Percentiles rank a stretch among this genome's conserved stretches.
Evolutionary conservation across 257 asterid species (phyloP).

Genomic region (Echites panduratus): DNA sequence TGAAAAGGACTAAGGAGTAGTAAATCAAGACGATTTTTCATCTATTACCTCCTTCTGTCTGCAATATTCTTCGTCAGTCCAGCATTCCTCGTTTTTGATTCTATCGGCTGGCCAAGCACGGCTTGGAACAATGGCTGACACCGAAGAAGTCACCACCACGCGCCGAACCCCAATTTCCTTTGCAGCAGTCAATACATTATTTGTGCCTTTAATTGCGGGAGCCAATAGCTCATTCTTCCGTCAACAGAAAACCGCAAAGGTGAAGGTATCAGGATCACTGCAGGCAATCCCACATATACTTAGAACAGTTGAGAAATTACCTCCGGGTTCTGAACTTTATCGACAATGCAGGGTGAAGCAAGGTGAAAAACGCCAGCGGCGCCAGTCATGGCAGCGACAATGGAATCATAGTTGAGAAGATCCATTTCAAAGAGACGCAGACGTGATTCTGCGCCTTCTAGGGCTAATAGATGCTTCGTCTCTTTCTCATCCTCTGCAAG

Average conservation of each 20-base stretch:
- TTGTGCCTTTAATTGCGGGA: constrained; percentile 82
- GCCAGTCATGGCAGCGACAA: constrained; percentile 51
- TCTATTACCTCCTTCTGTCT: constrained; percentile 54
- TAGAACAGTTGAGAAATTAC: constrained; percentile 19
- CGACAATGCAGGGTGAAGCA: constrained; percentile 69
- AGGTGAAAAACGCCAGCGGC: constrained; percentile 64
- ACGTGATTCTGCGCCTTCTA: constrained; percentile 65
- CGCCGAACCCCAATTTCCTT: constrained; percentile 77
- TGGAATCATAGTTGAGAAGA: constrained; percentile 60
- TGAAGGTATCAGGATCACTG: background rate
- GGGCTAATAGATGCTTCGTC: constrained; percentile 62
- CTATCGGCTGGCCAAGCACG: constrained; percentile 65
- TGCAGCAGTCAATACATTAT: constrained; percentile 84
- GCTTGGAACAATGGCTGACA: constrained; percentile 59
- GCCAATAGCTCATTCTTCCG: constrained; percentile 57
- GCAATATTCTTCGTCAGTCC: constrained; percentile 87
- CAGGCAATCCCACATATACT: background rate
- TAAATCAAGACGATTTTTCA: background rate
- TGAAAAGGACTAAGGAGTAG: background rate
- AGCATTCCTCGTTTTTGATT: constrained; percentile 76
- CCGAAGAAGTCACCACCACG: constrained; percentile 82
- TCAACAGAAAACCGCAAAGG: constrained; percentile 2
- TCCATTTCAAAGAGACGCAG: constrained; percentile 69
- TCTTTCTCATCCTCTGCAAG: constrained; percentile 63
- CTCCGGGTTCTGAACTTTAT: constrained; percentile 64